phyloP scores from a whole-genome alignment of 1,284 basidiomycete species.

The Vanrija humicola region DNA sequence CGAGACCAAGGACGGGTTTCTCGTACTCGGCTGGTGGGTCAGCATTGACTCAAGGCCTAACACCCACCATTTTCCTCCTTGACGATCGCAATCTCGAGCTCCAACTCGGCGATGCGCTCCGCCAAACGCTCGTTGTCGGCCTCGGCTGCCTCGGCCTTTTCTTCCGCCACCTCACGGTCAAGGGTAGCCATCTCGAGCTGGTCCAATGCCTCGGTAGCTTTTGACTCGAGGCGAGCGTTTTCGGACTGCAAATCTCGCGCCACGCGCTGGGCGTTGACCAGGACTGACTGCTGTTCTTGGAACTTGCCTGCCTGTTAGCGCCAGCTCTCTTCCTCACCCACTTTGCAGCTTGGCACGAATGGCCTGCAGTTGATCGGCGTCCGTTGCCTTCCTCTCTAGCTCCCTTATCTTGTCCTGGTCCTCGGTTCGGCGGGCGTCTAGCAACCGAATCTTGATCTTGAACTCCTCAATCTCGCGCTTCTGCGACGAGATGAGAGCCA shows the following conservation, averaged over 20 bases:
- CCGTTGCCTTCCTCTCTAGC: slow-evolving; percentile 75
- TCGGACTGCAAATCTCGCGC: slow-evolving; percentile 63
- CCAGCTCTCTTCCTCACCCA: slow-evolving; percentile 15
- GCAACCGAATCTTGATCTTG: slow-evolving; percentile 72
- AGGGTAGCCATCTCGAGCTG: slow-evolving; percentile 91
- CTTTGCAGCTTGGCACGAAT: slow-evolving; percentile 77
- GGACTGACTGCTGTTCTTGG: slow-evolving; percentile 69
- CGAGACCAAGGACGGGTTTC: slow-evolving; percentile 50
- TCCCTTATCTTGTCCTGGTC: slow-evolving; percentile 77
- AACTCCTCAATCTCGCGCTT: slow-evolving; percentile 65
- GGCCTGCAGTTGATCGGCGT: slow-evolving; percentile 79
- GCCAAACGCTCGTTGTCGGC: slow-evolving; percentile 69
- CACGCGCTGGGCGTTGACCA: slow-evolving; percentile 64
- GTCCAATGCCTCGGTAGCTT: slow-evolving; percentile 70
- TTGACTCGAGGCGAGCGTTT: slow-evolving; percentile 60
- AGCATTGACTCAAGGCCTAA: too few relatives aligned
- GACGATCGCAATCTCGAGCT: slow-evolving; percentile 78
- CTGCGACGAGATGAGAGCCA: slow-evolving; percentile 7
- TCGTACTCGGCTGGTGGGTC: slow-evolving; percentile 44
- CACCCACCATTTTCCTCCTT: slow-evolving; percentile 59
- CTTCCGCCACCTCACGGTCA: slow-evolving; percentile 96
- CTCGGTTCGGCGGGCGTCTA: slow-evolving; percentile 81
- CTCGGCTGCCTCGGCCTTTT: slow-evolving; percentile 77
- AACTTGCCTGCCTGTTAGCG: slow-evolving; percentile 61
- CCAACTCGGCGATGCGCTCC: slow-evolving; percentile 72